A percentile compares a stretch with the other conserved stretches of the same genome.
phyloP scores from a whole-genome alignment of 768 basidiomycete genomes.

The Boletus fagicola region DNA sequence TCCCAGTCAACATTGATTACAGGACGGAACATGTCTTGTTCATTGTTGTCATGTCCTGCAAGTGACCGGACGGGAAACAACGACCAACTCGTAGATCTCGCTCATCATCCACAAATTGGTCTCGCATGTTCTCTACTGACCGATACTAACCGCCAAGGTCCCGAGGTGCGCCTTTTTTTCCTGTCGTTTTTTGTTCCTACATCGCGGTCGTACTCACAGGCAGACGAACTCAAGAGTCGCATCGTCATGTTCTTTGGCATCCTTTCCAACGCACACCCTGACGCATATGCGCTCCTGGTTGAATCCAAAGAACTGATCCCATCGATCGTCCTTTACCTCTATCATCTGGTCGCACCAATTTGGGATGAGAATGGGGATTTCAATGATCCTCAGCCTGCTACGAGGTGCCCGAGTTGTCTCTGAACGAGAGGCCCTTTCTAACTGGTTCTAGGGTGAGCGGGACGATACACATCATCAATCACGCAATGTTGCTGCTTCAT shows the following conservation, averaged over 20 bases:
- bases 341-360: conserved; percentile 50
- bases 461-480: conserved; percentile 47
- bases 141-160: conserved; percentile 39
- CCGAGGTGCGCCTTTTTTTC: conserved; percentile 37
- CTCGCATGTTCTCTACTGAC: conserved; percentile 48
- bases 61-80: conserved; percentile 17
- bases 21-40: conserved; percentile 45
- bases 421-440: not conserved
- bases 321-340: conserved; percentile 57
- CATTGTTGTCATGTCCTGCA: conserved; percentile 41
- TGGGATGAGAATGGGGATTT: conserved; percentile 65
- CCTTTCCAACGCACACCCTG: conserved; percentile 39
- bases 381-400: conserved; percentile 31
- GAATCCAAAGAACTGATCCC: conserved; percentile 61
- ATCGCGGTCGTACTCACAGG: conserved; percentile 26
- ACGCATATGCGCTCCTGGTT: conserved; percentile 38
- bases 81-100: conserved; percentile 23
- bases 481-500: conserved; percentile 59
- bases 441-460: conserved; percentile 35
- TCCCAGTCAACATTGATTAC: conserved; percentile 15
- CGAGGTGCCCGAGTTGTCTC: conserved; percentile 20
- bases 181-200: not conserved
- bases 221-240: conserved; percentile 34
- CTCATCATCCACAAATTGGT: conserved; percentile 45
- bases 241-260: conserved; percentile 43